Evolutionary conservation across 495 filamentous ascomycete species (phyloP).

Genomic region (Aspergillus ellipticus): DNA sequence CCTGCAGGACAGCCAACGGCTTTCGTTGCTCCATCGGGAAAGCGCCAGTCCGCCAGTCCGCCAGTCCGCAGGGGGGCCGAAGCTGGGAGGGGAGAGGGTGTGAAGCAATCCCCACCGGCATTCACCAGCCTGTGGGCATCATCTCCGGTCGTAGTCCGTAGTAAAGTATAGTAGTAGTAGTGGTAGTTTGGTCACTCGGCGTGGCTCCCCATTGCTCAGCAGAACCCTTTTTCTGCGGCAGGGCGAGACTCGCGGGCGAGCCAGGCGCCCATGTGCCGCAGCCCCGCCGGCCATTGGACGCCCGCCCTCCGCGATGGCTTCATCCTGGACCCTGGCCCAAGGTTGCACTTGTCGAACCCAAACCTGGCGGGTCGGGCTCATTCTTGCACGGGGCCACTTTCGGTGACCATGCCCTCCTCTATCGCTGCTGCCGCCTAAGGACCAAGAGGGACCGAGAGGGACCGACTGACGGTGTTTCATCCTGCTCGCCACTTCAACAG

Average conservation of each 20-base stretch:
- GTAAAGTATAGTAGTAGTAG: too few species aligned
- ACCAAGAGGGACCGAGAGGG: too few species aligned
- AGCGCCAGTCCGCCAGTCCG: neutral
- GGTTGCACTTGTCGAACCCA: neutral
- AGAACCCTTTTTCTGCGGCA: neutral
- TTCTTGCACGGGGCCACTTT: too few species aligned
- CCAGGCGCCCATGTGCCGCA: neutral
- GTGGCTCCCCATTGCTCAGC: too few species aligned
- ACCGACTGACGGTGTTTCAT: too few species aligned
- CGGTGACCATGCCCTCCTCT: neutral
- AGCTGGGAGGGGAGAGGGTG: too few species aligned
- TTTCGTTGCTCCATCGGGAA: neutral
- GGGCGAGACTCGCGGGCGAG: neutral
- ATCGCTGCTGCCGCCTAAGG: neutral
- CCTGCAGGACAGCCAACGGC: neutral
- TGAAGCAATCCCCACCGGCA: neutral
- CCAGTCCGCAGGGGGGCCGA: neutral
- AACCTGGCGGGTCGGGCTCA: neutral
- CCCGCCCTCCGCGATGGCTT: too few species aligned
- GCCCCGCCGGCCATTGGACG: neutral
- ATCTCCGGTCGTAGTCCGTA: too few species aligned
- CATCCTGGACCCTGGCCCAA: neutral
- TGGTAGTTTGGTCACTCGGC: too few species aligned
- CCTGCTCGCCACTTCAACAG: too few species aligned
- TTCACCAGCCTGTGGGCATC: too few species aligned